Conservation (phyloP, 164 flowering plant species). For the Chimonanthus praecox region DNA sequence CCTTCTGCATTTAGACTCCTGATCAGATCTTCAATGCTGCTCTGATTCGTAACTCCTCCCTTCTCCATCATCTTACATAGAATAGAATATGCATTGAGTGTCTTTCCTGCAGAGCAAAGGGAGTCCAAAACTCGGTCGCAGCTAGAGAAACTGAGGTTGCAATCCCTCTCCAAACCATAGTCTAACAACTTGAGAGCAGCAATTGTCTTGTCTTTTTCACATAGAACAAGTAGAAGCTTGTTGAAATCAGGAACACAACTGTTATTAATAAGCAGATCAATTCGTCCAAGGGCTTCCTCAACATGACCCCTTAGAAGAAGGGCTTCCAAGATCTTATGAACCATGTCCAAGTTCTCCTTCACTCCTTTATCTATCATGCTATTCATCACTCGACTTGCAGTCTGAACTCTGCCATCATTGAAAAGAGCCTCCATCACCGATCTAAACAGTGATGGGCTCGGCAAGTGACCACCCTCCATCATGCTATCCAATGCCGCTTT, state of each 20-base stretch:
- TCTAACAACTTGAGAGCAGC: slow-evolving; percentile 79
- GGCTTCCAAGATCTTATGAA: slow-evolving; percentile 79
- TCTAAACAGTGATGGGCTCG: slow-evolving; percentile 54
- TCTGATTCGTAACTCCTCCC: slow-evolving; percentile 57
- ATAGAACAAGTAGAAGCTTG: slow-evolving; percentile 47
- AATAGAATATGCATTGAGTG: slow-evolving; percentile 86
- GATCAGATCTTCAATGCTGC: slow-evolving; percentile 58
- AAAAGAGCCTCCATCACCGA: slow-evolving; percentile 64
- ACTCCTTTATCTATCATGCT: slow-evolving; percentile 91
- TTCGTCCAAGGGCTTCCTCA: slow-evolving; percentile 91
- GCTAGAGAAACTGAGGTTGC: slow-evolving; percentile 48
- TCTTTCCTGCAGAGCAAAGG: slow-evolving; percentile 72
- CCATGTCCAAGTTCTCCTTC: slow-evolving; percentile 78
- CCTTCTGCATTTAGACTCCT: slow-evolving; percentile 76
- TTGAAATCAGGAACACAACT: slow-evolving; percentile 56
- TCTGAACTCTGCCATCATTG: slow-evolving; percentile 74
- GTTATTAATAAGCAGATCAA: slow-evolving; percentile 53
- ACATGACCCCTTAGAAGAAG: slow-evolving; percentile 90
- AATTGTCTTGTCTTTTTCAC: slow-evolving; percentile 74
- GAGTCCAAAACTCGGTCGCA: slow-evolving; percentile 83
- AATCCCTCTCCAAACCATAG: slow-evolving; percentile 74
- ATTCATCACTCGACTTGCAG: slow-evolving; percentile 88
- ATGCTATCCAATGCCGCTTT: slow-evolving; percentile 65
- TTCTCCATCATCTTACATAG: slow-evolving; percentile 71
- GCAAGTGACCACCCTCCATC: slow-evolving; percentile 68